phyloP scores from a whole-genome alignment of 352 stramenopile genomes.

The Peronospora destructor region DNA sequence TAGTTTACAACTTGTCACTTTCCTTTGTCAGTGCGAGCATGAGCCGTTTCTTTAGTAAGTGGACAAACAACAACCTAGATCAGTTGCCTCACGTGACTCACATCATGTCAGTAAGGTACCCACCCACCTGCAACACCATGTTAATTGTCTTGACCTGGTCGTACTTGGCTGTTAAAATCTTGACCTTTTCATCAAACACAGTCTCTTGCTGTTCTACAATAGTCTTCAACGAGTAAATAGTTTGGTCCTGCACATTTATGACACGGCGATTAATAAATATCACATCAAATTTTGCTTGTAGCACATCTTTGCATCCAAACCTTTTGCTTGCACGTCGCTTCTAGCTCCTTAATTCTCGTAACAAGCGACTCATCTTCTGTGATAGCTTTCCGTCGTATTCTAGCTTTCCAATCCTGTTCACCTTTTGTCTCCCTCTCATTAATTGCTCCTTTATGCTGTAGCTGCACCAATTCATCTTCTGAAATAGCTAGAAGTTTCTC shows the following conservation, averaged over 20 bases:
- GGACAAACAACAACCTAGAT: neutral
- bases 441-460: slow-evolving; percentile 5
- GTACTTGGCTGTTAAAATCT: slow-evolving; percentile 64
- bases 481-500: slow-evolving; percentile 37
- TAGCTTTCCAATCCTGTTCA: slow-evolving; percentile 9
- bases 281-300: neutral
- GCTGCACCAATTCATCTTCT: slow-evolving; percentile 22
- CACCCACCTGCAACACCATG: slow-evolving; percentile 56
- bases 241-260: slow-evolving; percentile 44
- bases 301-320: slow-evolving; percentile 13
- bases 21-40: slow-evolving; percentile 43
- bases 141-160: slow-evolving; percentile 78
- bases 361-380: slow-evolving; percentile 21
- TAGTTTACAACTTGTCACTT: slow-evolving; percentile 18
- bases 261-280: neutral
- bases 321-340: slow-evolving; percentile 73
- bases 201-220: slow-evolving; percentile 66
- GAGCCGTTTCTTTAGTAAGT: slow-evolving; percentile 41
- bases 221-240: slow-evolving; percentile 49
- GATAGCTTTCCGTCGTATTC: slow-evolving; percentile 12
- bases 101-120: neutral
- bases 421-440: slow-evolving; percentile 6
- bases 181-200: slow-evolving; percentile 63
- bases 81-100: neutral
- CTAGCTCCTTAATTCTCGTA: slow-evolving; percentile 49